phyloP scores from a whole-genome alignment of 345 rosid species.

The Gynandropsis gynandra region DNA sequence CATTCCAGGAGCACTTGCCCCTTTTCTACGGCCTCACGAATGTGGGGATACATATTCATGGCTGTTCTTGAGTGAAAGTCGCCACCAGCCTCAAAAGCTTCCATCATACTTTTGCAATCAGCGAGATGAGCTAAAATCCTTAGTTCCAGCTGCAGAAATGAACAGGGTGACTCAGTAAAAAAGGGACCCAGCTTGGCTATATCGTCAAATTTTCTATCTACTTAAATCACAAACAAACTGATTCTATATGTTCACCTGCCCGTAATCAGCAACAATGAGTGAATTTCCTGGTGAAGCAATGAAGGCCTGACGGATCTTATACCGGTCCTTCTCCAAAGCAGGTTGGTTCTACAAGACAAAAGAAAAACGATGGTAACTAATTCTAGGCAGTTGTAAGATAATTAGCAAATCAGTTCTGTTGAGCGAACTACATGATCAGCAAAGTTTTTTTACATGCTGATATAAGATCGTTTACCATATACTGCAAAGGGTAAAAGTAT shows the following conservation, averaged over 20 bases:
- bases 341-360: constrained; percentile 73
- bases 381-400: background rate
- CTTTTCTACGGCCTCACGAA: constrained; percentile 67
- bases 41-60: constrained; percentile 93
- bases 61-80: constrained; percentile 98
- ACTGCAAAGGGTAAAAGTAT: too few species aligned
- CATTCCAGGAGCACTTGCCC: constrained; percentile 83
- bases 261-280: constrained; percentile 95
- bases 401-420: too few species aligned
- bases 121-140: constrained; percentile 96
- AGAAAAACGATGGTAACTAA: background rate
- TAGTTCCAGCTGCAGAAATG: constrained; percentile 71
- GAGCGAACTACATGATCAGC: too few species aligned
- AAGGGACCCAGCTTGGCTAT: constrained; percentile 2
- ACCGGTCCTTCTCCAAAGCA: constrained; percentile 96
- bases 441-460: too few species aligned
- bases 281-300: constrained; percentile 89
- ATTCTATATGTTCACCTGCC: constrained; percentile 69
- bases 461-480: too few species aligned
- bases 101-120: constrained; percentile 87
- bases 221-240: too few species aligned
- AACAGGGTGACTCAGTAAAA: constrained; percentile 4
- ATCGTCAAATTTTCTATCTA: constrained; percentile 1
- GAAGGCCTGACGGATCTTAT: constrained; percentile 95
- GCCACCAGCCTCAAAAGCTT: constrained; percentile 95